These are phyloP conservation scores for Schoenoplectus triqueter DNA, from an alignment of 202 grass and related monocot species.

Conservation along the genomic window DNA sequence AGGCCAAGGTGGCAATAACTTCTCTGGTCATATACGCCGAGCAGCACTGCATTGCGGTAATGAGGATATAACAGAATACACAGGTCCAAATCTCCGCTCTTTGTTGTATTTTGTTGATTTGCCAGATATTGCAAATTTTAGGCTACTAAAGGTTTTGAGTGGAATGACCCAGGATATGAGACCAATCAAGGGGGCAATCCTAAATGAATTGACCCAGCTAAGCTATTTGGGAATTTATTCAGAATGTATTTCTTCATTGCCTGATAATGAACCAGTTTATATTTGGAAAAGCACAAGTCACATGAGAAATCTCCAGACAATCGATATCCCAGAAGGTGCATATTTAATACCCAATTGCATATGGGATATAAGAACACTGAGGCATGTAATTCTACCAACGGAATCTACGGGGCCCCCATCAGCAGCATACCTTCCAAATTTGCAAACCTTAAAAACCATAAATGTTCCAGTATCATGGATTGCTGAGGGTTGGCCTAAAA, in stretches of 20 bases:
- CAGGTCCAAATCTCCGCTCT: not conserved
- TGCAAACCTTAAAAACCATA: not conserved
- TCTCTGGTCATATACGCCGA: not conserved
- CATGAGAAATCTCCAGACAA: slow-evolving; percentile 6
- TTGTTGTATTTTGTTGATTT: not conserved
- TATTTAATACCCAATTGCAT: not conserved
- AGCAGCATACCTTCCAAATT: not conserved
- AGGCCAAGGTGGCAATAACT: not conserved
- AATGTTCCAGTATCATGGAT: not conserved
- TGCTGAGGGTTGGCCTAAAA: not conserved
- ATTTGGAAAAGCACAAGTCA: not conserved
- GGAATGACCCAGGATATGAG: not conserved
- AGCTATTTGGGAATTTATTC: not conserved
- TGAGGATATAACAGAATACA: not conserved
- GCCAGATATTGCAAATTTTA: not conserved
- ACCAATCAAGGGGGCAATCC: not conserved
- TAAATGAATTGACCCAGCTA: not conserved
- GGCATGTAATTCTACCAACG: not conserved
- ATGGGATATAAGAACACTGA: slow-evolving; percentile 5
- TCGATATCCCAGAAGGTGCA: not conserved
- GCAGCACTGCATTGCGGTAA: not conserved
- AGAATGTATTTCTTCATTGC: not conserved
- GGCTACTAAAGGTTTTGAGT: not conserved
- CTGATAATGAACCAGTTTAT: not conserved
- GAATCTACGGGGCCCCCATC: not conserved